Conservation (phyloP, 345 rosid genomes). For the Rhodamnia rubescens region DNA sequence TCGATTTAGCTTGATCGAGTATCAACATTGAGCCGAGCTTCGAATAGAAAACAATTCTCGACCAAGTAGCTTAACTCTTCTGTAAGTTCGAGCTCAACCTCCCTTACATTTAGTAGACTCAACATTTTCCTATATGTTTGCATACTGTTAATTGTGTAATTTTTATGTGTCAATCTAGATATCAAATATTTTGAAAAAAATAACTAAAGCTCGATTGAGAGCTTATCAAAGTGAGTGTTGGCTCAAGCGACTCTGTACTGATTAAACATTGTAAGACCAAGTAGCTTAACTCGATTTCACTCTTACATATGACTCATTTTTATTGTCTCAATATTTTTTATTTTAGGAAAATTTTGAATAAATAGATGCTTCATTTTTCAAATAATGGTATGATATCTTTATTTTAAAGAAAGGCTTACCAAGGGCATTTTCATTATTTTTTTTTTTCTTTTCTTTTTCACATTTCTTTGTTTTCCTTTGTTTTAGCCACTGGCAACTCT, state of each 20-base stretch:
- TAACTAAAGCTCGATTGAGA: background rate
- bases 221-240: background rate
- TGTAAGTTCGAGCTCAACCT: background rate
- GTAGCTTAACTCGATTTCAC: background rate
- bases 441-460: too few species aligned
- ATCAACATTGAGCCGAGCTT: background rate
- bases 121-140: background rate
- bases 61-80: background rate
- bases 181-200: background rate
- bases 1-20: background rate
- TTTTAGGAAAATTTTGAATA: too few species aligned
- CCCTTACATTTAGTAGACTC: too few species aligned
- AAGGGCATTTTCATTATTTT: too few species aligned
- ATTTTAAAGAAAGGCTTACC: too few species aligned
- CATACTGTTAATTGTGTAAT: background rate
- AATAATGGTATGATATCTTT: too few species aligned
- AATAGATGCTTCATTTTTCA: too few species aligned
- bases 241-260: background rate
- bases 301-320: background rate
- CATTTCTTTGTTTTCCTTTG: too few species aligned
- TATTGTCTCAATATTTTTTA: background rate
- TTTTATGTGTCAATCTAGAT: background rate
- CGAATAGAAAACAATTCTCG: background rate
- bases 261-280: background rate
- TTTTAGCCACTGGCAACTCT: too few species aligned